These are phyloP conservation scores for Linnemannia exigua DNA, from an alignment of 192 early-diverging fungal genomes.

Conservation along the genomic window DNA sequence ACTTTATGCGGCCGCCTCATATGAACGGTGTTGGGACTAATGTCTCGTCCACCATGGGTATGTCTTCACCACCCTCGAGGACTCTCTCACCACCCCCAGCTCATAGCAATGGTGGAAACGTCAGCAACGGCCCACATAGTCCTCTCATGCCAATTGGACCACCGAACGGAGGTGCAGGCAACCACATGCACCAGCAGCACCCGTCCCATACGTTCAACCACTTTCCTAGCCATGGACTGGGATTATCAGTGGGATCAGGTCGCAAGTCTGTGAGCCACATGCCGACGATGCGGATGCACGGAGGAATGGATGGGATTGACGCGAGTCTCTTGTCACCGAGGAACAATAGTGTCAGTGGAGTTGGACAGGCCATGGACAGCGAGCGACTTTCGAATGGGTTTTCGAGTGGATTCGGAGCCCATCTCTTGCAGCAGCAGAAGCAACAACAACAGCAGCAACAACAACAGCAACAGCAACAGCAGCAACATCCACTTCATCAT, in stretches of 20 bases:
- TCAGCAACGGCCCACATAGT: slow-evolving; percentile 8
- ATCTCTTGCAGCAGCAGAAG: slow-evolving; percentile 15
- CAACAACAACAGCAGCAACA: slow-evolving; percentile 23
- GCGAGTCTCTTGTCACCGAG: background rate
- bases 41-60: slow-evolving; percentile 3
- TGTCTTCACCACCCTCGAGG: slow-evolving; percentile 27
- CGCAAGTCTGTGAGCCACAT: slow-evolving; percentile 42
- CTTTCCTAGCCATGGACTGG: slow-evolving; percentile 21
- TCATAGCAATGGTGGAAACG: background rate
- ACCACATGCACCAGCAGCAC: slow-evolving; percentile 17
- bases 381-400: slow-evolving; percentile 42
- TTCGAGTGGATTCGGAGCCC: slow-evolving; percentile 18
- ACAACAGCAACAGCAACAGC: slow-evolving; percentile 23
- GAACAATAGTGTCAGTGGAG: slow-evolving; percentile 11
- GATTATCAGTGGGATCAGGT: slow-evolving; percentile 28
- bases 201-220: slow-evolving; percentile 20
- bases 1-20: slow-evolving; percentile 14
- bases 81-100: slow-evolving; percentile 18
- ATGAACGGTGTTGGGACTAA: slow-evolving; percentile 6
- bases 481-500: slow-evolving; percentile 25
- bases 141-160: background rate
- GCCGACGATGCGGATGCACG: slow-evolving; percentile 20
- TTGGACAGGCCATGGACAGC: slow-evolving; percentile 27
- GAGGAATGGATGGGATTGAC: slow-evolving; percentile 16
- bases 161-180: slow-evolving; percentile 12